Percentiles rank a stretch among this genome's conserved stretches.
Conservation (phyloP, 176 grass and related monocot species). For the Aegilops longissima region DNA sequence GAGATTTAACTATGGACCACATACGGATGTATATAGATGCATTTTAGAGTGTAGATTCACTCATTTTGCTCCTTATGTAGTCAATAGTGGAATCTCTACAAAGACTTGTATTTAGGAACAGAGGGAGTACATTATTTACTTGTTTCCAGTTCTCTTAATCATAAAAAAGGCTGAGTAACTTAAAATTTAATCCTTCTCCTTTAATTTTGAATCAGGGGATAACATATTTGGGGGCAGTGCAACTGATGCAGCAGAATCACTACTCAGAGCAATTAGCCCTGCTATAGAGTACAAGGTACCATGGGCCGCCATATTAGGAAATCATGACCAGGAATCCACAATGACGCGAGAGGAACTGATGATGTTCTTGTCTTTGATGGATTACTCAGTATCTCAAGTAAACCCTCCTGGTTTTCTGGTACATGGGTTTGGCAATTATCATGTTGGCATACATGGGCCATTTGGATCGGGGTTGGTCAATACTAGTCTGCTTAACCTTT, state of each 20-base stretch:
- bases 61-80: too few species aligned
- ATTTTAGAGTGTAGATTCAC: too few species aligned
- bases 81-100: too few species aligned
- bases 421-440: slow-evolving; percentile 88
- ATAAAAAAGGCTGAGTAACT: background rate
- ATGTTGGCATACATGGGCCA: slow-evolving; percentile 64
- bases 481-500: slow-evolving; percentile 84
- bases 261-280: slow-evolving; percentile 72
- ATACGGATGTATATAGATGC: too few species aligned
- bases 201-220: slow-evolving; percentile 64
- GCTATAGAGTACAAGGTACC: slow-evolving; percentile 66
- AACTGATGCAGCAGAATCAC: slow-evolving; percentile 88
- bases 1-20: too few species aligned
- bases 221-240: slow-evolving; percentile 95
- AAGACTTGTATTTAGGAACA: too few species aligned
- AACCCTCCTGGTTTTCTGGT: slow-evolving; percentile 75
- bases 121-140: background rate
- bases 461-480: slow-evolving; percentile 66
- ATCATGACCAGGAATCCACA: slow-evolving; percentile 94
- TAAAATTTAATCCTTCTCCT: slow-evolving; percentile 21
- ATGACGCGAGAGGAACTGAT: slow-evolving; percentile 87
- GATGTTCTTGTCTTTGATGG: slow-evolving; percentile 83
- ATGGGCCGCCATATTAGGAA: slow-evolving; percentile 91
- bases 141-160: slow-evolving; percentile 1
- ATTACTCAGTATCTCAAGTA: slow-evolving; percentile 87